Conservation (phyloP, 306 rosid genomes). For the Carpinus fangiana region DNA sequence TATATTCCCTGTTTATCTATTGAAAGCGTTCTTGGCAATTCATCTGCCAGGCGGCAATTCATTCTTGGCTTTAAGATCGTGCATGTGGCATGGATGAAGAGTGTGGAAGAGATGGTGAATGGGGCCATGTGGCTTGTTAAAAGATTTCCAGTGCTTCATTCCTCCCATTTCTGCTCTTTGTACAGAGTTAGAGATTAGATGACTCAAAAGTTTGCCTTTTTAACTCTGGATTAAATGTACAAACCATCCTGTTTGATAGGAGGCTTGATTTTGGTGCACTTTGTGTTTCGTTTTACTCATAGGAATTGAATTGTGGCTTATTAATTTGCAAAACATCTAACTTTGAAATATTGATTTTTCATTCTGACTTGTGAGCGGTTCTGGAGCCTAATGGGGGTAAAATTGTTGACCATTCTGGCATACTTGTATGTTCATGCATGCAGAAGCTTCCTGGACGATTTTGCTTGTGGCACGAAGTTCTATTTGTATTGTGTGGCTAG, state of each 20-base stretch:
- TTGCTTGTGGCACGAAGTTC: not conserved
- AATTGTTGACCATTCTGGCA: not conserved
- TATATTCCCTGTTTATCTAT: slow-evolving; percentile 45
- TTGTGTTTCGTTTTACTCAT: not conserved
- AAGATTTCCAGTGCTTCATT: slow-evolving; percentile 47
- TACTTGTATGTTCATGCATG: not conserved
- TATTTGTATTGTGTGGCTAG: not conserved
- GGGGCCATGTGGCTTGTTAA: slow-evolving; percentile 38
- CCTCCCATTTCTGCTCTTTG: slow-evolving; percentile 52
- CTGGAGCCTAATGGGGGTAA: not conserved
- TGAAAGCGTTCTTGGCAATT: slow-evolving; percentile 52
- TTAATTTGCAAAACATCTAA: not conserved
- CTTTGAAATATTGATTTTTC: not conserved
- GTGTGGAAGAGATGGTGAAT: slow-evolving; percentile 45
- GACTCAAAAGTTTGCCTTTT: slow-evolving; percentile 30
- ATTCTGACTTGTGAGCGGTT: not conserved
- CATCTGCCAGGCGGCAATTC: slow-evolving; percentile 83
- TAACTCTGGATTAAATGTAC: slow-evolving; percentile 5
- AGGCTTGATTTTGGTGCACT: not conserved
- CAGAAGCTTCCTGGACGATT: not conserved
- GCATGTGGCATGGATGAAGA: slow-evolving; percentile 49
- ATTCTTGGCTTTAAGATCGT: slow-evolving; percentile 91
- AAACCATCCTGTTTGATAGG: slow-evolving; percentile 3
- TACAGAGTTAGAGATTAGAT: slow-evolving; percentile 62
- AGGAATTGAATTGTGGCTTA: not conserved